Base-by-base conservation (phyloP, 768 basidiomycete genomes). In the Trametes coccinea region DNA sequence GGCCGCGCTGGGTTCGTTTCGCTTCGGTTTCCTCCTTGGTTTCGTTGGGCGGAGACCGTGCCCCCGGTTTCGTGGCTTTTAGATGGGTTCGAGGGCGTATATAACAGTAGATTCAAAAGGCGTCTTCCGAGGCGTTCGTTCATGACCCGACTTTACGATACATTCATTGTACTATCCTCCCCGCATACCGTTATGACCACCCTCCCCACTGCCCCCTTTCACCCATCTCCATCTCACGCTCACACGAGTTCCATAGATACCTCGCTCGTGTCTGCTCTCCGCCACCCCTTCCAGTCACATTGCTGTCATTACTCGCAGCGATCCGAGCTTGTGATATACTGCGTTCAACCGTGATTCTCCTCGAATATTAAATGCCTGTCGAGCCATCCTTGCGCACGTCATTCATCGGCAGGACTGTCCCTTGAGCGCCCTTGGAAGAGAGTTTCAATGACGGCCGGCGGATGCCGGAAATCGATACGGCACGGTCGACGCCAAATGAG, bases 61-160 rank as follows among this genome's bases (percentile, higher is more conserved):
- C 61, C 59, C 33, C 60, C 54, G 44, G 51, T 54, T 53, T 58
- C 44, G 61, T 56, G 66, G 60, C 60, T 62, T 59, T 43, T 68
- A 70, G 65, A 60, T 54, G 63, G 62, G 60, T 60, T 59, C 47
- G 63, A 60, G 61, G 64, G 59, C 53, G 40, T 59, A 63, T 40
- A 17, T 58, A 39, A 41, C 48, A 61, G 59, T 59, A 69, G 59
- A 63, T 51, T 27, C 54, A 51, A 70, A 71, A 70, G 67, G 69
- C 70, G 66, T 68, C 62, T 31, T 52, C 16, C 31, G 57, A 61
- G 22, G 22, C 66, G 62, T 57, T 56, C 62, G 51, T 59, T 61
- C 65, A 70, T 48, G 67, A 66, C 62, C 22, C 56, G 17, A 33
- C 49, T 45, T 67, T 63, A 72, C 66, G 71, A 71, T 63, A 69